Base-by-base conservation (phyloP, 257 asterid species). In the Ligustrum vulgare region DNA sequence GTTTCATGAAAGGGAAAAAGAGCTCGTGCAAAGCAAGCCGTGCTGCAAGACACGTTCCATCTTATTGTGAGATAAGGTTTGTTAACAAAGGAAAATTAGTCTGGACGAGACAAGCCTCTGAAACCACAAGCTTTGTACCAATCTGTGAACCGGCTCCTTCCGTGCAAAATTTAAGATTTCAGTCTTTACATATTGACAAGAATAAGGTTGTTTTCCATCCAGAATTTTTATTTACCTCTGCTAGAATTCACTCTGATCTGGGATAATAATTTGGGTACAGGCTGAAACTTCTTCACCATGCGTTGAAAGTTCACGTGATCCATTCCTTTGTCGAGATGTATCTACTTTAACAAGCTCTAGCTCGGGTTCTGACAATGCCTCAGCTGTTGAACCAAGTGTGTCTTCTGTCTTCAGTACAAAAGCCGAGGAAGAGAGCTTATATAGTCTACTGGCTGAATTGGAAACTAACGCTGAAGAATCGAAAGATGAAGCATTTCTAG, bases 31-130 rank as follows among this genome's bases (percentile, higher is more conserved):
- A 93, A 82, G 92, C 91, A 80, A 86, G 92, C 70, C 86, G 65
- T 78, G 84, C 87, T 67, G 93, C 92, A 69, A 83, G 83, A 76
- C 45, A 83, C 25, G 91, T 87, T 69, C 96, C 97, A 70, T 74
- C 88, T 9, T 91, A 79, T 75, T 93, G 97, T 83, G 91, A 90
- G 83, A 86, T 91, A 81, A 88, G 87, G 86, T 93, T 87, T 56
- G 91, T 93, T 72, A 75, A 84, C 87, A 91, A 90, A 68, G 93
- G 95, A 73, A 91, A 88, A 76, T 80, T 87, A 67, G 80, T 91
- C 66, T 90, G 96, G 96, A 87, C 79, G 56, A 85, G 89, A 84
- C 89, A 87, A 70, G 82, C 80, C 77, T 78, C 83, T 56, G 83
- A 80, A 73, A 72, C 74, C 81, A 80, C 83, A 62, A 75, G 72